phyloP scores from a whole-genome alignment of 192 early-diverging fungal species.

The Backusella psychrophila region DNA sequence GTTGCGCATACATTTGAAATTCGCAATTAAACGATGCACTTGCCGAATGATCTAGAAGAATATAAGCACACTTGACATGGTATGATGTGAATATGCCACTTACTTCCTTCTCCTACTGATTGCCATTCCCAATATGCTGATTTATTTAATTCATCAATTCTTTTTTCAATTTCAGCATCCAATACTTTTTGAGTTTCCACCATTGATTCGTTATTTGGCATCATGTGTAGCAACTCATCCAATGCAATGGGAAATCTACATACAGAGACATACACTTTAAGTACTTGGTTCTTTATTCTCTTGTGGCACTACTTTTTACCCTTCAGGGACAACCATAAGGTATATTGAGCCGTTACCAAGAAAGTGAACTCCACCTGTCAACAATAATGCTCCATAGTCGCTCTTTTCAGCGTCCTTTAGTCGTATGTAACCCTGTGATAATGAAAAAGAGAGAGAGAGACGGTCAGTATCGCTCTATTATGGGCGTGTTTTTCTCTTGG shows the following conservation, averaged over 20 bases:
- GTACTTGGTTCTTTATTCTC: too few relatives aligned
- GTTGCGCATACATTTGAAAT: slow-evolving; percentile 49
- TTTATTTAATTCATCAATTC: slow-evolving; percentile 37
- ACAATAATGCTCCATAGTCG: slow-evolving; percentile 43
- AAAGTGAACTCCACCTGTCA: slow-evolving; percentile 49
- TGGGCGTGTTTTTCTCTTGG: not conserved
- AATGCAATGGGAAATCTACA: slow-evolving; percentile 24
- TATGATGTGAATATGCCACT: not conserved
- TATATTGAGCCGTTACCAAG: slow-evolving; percentile 52
- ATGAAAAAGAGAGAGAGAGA: not conserved
- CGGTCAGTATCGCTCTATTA: not conserved
- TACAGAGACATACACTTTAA: too few relatives aligned
- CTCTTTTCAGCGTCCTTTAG: slow-evolving; percentile 45
- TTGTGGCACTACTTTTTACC: slow-evolving; percentile 18
- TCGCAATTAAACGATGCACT: slow-evolving; percentile 27
- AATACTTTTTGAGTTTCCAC: slow-evolving; percentile 27
- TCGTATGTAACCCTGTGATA: slow-evolving; percentile 41
- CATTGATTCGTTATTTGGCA: slow-evolving; percentile 42
- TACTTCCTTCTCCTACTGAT: slow-evolving; percentile 28
- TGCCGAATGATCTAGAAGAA: not conserved
- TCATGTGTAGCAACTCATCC: slow-evolving; percentile 42
- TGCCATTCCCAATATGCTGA: slow-evolving; percentile 8
- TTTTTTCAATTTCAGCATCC: slow-evolving; percentile 35
- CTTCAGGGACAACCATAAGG: slow-evolving; percentile 44
- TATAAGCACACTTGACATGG: too few relatives aligned